Percentiles rank a stretch among this genome's conserved stretches.
phyloP scores from a whole-genome alignment of 176 grass and related monocot species.

The Oryza brachyantha region DNA sequence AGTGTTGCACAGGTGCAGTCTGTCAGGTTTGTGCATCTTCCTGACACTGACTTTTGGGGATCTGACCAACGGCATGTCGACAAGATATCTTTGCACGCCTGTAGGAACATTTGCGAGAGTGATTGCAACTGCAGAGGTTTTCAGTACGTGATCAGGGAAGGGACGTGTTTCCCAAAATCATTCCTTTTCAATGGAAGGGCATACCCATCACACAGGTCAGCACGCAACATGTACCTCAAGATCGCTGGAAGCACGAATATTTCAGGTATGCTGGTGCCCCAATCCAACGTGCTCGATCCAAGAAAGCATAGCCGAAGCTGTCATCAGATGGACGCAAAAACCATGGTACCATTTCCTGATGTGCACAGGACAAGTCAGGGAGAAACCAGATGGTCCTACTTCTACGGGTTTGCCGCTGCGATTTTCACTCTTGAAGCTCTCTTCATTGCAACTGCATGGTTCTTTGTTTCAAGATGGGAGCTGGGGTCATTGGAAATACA shows the following conservation, averaged over 20 bases:
- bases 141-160: conserved; percentile 13
- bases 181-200: conserved; percentile 34
- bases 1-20: background rate
- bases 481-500: conserved; percentile 4
- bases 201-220: background rate
- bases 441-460: conserved; percentile 37
- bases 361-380: background rate
- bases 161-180: conserved; percentile 30
- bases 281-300: conserved; percentile 11
- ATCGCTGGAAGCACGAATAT: background rate
- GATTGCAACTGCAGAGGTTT: conserved; percentile 27
- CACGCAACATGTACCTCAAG: conserved; percentile 13
- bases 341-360: conserved; percentile 10
- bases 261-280: conserved; percentile 9
- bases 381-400: conserved; percentile 37
- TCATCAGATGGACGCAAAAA: background rate
- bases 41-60: conserved; percentile 6
- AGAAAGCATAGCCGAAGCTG: background rate
- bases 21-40: conserved; percentile 8
- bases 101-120: background rate
- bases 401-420: conserved; percentile 37
- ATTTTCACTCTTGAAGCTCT: conserved; percentile 27
- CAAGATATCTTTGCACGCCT: background rate
- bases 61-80: background rate
- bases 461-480: conserved; percentile 32